Evolutionary conservation across 176 grass and related monocot species (phyloP).

Genomic region (Triticum monococcum): DNA sequence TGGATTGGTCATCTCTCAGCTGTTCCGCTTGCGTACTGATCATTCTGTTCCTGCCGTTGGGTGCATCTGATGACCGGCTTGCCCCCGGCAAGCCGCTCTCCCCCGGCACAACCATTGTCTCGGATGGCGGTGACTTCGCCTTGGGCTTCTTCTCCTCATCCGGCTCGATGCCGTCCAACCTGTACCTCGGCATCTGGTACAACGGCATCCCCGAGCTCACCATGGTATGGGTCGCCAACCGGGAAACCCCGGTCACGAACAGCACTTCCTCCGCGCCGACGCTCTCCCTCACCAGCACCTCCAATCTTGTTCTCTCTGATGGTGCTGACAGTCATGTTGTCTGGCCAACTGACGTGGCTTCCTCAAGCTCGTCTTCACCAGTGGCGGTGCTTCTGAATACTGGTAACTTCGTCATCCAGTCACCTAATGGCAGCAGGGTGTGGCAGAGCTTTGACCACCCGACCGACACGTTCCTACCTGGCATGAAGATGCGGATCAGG

Average conservation of each 20-base stretch:
- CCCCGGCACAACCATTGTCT: neutral
- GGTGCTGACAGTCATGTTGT: neutral
- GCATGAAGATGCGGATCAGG: neutral
- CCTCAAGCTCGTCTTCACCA: neutral
- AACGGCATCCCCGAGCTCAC: neutral
- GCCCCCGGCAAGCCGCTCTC: conserved; percentile 11
- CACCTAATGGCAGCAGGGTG: neutral
- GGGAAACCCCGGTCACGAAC: neutral
- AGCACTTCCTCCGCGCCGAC: neutral
- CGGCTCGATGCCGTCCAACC: neutral
- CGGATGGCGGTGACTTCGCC: neutral
- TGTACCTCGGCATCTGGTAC: neutral
- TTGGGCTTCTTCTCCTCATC: neutral
- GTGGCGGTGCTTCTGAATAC: conserved; percentile 5
- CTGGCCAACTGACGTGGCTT: neutral
- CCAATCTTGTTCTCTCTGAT: neutral
- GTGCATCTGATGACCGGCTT: neutral
- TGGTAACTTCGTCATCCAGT: conserved; percentile 37
- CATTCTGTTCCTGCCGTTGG: neutral
- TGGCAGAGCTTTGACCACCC: neutral
- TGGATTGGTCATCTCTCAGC: neutral
- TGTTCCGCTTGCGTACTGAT: neutral
- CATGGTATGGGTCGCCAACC: neutral
- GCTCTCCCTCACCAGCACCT: neutral
- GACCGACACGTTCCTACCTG: neutral